These are phyloP conservation scores for Peronospora belbahrii DNA, from an alignment of 352 stramenopile genomes.

Conservation along the genomic window DNA sequence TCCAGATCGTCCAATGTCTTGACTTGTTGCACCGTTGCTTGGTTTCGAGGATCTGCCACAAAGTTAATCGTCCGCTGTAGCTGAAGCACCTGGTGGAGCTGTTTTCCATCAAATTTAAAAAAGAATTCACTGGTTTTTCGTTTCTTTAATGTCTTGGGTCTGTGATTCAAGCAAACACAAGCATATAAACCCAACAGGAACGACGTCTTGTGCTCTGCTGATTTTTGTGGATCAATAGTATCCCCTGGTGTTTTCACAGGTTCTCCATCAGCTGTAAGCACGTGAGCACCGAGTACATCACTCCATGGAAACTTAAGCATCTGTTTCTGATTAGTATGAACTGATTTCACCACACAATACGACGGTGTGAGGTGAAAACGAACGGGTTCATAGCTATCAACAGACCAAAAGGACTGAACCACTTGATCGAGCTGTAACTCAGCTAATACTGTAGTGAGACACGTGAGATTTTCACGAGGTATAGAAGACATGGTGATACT, in stretches of 20 bases:
- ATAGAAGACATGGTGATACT: background rate
- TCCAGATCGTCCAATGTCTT: conserved; percentile 28
- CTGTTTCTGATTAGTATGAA: conserved; percentile 3
- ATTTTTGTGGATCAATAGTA: background rate
- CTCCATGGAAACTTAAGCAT: conserved; percentile 30
- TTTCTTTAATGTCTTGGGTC: conserved; percentile 29
- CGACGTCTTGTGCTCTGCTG: conserved; percentile 2
- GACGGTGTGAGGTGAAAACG: conserved; percentile 19
- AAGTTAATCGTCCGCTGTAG: conserved; percentile 40
- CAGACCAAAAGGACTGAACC: conserved; percentile 18
- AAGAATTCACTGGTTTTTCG: conserved; percentile 35
- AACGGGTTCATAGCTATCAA: conserved; percentile 17
- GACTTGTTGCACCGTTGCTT: conserved; percentile 11
- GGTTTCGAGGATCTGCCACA: conserved; percentile 40
- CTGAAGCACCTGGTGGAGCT: conserved; percentile 30
- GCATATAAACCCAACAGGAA: conserved; percentile 47
- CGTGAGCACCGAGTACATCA: conserved; percentile 48
- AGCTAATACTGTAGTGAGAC: conserved; percentile 9
- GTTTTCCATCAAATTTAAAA: conserved; percentile 35
- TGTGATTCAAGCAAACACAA: conserved; percentile 26
- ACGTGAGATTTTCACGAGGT: conserved; percentile 1
- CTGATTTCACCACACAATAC: conserved; percentile 11
- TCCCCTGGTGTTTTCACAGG: conserved; percentile 23
- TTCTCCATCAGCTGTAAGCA: conserved; percentile 37
- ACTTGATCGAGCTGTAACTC: conserved; percentile 32